Conservation (phyloP, 163 green algal genomes). For the Scenedesmus sp. region DNA sequence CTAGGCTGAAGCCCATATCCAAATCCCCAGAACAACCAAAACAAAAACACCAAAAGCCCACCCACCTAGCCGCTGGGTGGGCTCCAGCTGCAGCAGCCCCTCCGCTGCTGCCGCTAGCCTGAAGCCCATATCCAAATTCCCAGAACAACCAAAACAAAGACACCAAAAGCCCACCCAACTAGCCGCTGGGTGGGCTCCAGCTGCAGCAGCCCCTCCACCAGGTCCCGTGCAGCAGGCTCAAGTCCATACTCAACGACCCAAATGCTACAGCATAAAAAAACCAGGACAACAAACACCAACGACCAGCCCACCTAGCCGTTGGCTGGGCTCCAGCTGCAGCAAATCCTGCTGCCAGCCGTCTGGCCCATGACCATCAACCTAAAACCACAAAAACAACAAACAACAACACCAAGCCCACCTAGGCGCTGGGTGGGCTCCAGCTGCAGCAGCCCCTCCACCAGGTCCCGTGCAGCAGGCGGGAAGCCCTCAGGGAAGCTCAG, state of each 20-base stretch:
- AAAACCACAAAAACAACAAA: neutral
- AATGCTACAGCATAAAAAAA: neutral
- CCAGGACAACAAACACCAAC: neutral
- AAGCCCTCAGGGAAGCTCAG: slow-evolving; percentile 67
- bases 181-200: slow-evolving; percentile 63
- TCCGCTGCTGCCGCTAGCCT: slow-evolving; percentile 67
- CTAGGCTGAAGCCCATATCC: neutral
- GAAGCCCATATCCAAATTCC: neutral
- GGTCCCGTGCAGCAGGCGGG: slow-evolving; percentile 66
- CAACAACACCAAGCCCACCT: slow-evolving; percentile 36
- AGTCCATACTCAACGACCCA: neutral
- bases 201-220: slow-evolving; percentile 70
- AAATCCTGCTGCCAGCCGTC: slow-evolving; percentile 72
- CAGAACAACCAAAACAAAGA: neutral
- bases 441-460: slow-evolving; percentile 71
- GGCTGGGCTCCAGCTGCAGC: slow-evolving; percentile 58
- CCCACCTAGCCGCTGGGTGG: slow-evolving; percentile 64
- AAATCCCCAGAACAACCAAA: neutral
- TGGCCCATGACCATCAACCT: slow-evolving; percentile 30
- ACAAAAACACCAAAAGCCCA: neutral
- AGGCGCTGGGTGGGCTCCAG: slow-evolving; percentile 63
- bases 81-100: slow-evolving; percentile 63
- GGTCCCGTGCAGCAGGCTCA: slow-evolving; percentile 60
- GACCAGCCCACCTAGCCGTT: slow-evolving; percentile 57
- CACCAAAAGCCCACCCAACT: slow-evolving; percentile 39